Conservation (phyloP, 352 stramenopile genomes). For the Globisporangium apiculatum region DNA sequence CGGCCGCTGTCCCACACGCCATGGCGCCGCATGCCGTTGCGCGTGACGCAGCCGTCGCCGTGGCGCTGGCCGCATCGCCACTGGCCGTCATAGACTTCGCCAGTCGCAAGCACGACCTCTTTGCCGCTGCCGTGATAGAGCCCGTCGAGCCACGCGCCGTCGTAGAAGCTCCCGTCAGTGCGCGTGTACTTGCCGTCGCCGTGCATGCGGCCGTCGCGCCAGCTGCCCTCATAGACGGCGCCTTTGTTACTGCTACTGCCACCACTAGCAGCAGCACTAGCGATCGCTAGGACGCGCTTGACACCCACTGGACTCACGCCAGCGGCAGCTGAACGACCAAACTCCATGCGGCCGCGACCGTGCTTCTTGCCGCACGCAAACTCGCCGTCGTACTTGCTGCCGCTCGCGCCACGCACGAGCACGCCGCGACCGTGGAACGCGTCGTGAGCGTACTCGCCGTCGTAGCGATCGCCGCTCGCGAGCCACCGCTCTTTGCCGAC, state of each 20-base stretch:
- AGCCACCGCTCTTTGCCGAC: constrained; percentile 48
- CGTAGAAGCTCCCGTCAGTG: constrained; percentile 52
- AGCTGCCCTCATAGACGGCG: constrained; percentile 48
- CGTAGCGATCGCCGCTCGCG: constrained; percentile 46
- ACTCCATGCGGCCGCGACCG: constrained; percentile 59
- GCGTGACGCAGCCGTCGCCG: constrained; percentile 44
- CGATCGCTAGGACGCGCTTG: constrained; percentile 4
- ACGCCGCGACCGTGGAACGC: constrained; percentile 51
- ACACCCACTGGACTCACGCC: neutral
- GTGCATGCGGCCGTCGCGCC: constrained; percentile 58
- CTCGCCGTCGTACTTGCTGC: constrained; percentile 53
- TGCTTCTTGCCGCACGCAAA: constrained; percentile 47
- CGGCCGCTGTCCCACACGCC: constrained; percentile 55
- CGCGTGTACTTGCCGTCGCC: constrained; percentile 61
- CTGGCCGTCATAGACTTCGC: constrained; percentile 54
- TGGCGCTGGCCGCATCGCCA: constrained; percentile 51
- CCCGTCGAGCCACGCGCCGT: constrained; percentile 55
- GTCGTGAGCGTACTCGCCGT: constrained; percentile 54
- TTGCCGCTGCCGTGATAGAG: constrained; percentile 50
- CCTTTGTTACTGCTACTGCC: neutral
- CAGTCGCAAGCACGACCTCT: constrained; percentile 27
- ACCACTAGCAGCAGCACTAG: neutral
- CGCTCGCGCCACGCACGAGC: constrained; percentile 25
- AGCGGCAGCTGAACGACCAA: constrained; percentile 5
- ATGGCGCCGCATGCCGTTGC: constrained; percentile 30